Evolutionary conservation across 306 rosid genomes (phyloP).

Genomic region (Pyrus pyrifolia): DNA sequence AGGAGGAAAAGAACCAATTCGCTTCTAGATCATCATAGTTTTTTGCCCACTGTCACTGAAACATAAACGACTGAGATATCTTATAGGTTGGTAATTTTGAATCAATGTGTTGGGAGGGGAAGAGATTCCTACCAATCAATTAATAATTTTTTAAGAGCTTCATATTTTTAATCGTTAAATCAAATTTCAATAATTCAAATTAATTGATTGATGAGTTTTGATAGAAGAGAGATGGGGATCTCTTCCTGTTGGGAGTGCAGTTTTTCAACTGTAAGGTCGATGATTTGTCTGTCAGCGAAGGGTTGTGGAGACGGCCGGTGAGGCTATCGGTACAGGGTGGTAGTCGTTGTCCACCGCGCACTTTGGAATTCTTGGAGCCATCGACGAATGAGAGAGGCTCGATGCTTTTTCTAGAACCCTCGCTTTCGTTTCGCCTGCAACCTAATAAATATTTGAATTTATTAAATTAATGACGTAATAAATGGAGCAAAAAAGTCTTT

Average conservation of each 20-base stretch:
- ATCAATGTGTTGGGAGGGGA: no score
- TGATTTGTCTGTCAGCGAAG: background rate
- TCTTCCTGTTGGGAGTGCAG: background rate
- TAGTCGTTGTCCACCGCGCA: background rate
- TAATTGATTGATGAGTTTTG: no score
- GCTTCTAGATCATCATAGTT: background rate
- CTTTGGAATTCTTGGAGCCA: conserved; percentile 15
- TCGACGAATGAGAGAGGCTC: conserved; percentile 1
- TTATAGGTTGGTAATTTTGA: no score
- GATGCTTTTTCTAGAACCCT: conserved; percentile 22
- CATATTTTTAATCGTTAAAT: rapidly evolving
- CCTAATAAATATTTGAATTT: background rate
- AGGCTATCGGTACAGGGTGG: background rate
- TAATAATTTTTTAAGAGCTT: no score
- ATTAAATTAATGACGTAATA: background rate
- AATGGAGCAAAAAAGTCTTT: background rate
- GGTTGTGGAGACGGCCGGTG: background rate
- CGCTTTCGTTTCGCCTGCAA: conserved; percentile 4
- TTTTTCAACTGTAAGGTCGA: background rate
- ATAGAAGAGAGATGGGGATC: rapidly evolving
- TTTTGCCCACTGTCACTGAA: background rate
- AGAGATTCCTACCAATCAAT: no score
- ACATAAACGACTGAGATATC: no score
- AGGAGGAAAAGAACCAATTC: background rate
- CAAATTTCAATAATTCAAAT: rapidly evolving